These are phyloP conservation scores for Akanthomyces lecanii DNA, from an alignment of 2,329 filamentous ascomycete genomes.

Conservation along the genomic window DNA sequence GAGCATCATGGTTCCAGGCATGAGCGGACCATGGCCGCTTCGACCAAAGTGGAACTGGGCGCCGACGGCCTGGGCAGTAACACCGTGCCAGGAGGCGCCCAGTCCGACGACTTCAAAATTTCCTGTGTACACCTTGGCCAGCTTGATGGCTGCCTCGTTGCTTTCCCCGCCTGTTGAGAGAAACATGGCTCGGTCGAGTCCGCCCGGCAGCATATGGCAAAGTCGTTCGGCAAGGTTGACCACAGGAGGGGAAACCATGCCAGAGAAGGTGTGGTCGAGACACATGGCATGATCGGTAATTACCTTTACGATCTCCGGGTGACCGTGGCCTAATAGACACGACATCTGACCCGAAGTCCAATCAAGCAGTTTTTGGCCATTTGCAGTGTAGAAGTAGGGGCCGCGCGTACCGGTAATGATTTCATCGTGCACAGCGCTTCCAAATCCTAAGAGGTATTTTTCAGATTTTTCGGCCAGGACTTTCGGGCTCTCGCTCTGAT, in stretches of 20 bases:
- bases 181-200: slow-evolving; percentile 54
- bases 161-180: slow-evolving; percentile 54
- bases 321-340: slow-evolving; percentile 53
- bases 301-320: slow-evolving; percentile 53
- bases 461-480: slow-evolving; percentile 23
- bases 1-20: slow-evolving; percentile 55
- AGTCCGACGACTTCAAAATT: slow-evolving; percentile 62
- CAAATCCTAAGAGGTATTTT: slow-evolving; percentile 26
- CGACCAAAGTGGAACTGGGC: slow-evolving; percentile 55
- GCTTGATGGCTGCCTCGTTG: slow-evolving; percentile 59
- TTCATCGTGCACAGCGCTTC: slow-evolving; percentile 26
- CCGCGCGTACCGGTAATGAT: slow-evolving; percentile 42
- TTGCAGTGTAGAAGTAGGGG: slow-evolving; percentile 42
- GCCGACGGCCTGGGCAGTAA: slow-evolving; percentile 51
- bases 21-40: slow-evolving; percentile 41
- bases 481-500: slow-evolving; percentile 22
- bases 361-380: slow-evolving; percentile 47
- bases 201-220: slow-evolving; percentile 42
- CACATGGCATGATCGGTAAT: slow-evolving; percentile 44
- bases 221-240: slow-evolving; percentile 50
- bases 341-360: slow-evolving; percentile 60
- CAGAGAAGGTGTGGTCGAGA: slow-evolving; percentile 56
- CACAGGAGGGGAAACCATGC: slow-evolving; percentile 56
- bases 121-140: slow-evolving; percentile 60
- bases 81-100: slow-evolving; percentile 56